A percentile compares a stretch with the other conserved stretches of the same genome.
Conservation (phyloP, 78 protist genomes). For the Cavenderia fasciculata region DNA sequence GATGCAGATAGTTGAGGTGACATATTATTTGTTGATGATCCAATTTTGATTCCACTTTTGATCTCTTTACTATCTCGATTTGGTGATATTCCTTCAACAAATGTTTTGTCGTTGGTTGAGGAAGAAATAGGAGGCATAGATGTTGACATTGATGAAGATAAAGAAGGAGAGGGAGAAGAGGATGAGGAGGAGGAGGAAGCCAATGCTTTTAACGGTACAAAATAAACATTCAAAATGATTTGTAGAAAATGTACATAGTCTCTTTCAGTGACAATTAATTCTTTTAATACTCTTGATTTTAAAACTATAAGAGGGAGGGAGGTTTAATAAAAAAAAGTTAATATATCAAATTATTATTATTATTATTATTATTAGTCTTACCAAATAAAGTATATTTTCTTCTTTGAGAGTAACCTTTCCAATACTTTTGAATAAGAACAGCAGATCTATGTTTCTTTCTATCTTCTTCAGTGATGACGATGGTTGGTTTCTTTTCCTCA, state of each 20-base stretch:
- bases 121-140: neutral
- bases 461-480: neutral
- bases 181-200: too few relatives aligned
- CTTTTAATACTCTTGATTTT: constrained; percentile 42
- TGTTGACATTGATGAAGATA: neutral
- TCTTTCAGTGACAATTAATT: constrained; percentile 29
- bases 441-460: constrained; percentile 26
- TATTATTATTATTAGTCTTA: constrained; percentile 11
- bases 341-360: too few relatives aligned
- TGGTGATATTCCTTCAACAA: too few relatives aligned
- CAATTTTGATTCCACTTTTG: neutral
- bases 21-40: neutral
- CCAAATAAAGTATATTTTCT: constrained; percentile 33
- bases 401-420: constrained; percentile 58
- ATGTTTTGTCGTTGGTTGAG: neutral
- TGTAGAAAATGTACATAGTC: constrained; percentile 47
- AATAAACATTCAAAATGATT: constrained; percentile 17
- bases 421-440: constrained; percentile 29
- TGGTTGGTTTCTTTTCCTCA: neutral
- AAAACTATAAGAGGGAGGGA: constrained; percentile 16
- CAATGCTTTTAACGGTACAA: neutral
- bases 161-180: too few relatives aligned
- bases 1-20: neutral
- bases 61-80: neutral
- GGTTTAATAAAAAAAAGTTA: too few relatives aligned